Conservation (phyloP, 805 yeast genomes). For the Cyberlindnera subsufficiens region DNA sequence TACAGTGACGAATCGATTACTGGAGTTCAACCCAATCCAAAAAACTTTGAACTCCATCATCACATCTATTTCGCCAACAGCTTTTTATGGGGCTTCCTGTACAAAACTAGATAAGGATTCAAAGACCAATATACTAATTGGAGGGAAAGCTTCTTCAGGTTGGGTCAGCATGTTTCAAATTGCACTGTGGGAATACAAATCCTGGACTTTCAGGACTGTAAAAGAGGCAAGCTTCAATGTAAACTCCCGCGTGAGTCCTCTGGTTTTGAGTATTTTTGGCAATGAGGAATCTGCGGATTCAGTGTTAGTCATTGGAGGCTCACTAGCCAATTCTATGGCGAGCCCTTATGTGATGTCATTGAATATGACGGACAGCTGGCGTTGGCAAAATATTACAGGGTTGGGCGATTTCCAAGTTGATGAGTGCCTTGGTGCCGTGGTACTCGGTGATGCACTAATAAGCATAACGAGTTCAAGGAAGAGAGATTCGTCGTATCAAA, state of each 20-base stretch:
- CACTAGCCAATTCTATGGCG: constrained; percentile 41
- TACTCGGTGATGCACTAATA: constrained; percentile 44
- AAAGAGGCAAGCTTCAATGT: constrained; percentile 29
- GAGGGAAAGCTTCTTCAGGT: constrained; percentile 57
- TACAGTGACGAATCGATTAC: constrained; percentile 34
- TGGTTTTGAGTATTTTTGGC: constrained; percentile 49
- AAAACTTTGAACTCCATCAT: constrained; percentile 32
- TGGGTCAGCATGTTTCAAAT: constrained; percentile 72
- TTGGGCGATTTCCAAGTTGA: constrained; percentile 23
- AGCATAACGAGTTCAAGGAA: constrained; percentile 30
- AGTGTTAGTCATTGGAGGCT: constrained; percentile 56
- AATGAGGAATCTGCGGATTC: constrained; percentile 21
- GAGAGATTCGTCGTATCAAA: constrained; percentile 21
- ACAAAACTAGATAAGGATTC: constrained; percentile 34
- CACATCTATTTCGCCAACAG: constrained; percentile 48
- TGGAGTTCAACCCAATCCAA: constrained; percentile 36
- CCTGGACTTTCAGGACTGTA: constrained; percentile 58
- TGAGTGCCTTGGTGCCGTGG: constrained; percentile 41
- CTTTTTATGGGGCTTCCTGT: constrained; percentile 47
- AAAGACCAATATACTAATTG: constrained; percentile 48
- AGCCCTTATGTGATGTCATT: constrained; percentile 16
- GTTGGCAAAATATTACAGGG: constrained; percentile 20
- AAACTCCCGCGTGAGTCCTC: constrained; percentile 47
- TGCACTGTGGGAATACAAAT: constrained; percentile 62
- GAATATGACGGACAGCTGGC: constrained; percentile 19